Conservation (phyloP, 192 early-diverging fungal genomes). For the Entomortierella chlamydospora region DNA sequence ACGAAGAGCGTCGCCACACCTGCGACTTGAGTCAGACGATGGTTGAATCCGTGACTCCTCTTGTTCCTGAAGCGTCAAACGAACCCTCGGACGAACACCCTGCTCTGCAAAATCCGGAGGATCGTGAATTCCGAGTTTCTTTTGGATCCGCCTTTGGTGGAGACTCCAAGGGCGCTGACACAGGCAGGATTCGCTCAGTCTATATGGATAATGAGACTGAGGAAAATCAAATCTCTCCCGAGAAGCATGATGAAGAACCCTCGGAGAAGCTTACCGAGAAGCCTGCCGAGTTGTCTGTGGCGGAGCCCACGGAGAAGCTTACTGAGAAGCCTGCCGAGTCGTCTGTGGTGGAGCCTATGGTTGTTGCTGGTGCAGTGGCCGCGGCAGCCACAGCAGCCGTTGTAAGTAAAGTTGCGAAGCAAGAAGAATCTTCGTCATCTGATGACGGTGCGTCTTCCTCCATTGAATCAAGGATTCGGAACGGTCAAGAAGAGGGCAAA, state of each 20-base stretch:
- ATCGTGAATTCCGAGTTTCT: conserved; percentile 22
- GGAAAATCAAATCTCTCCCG: neutral
- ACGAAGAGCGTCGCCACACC: conserved; percentile 45
- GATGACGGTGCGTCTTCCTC: neutral
- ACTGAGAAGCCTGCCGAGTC: conserved; percentile 29
- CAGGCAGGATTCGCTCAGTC: conserved; percentile 37
- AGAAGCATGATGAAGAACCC: neutral
- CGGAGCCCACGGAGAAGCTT: conserved; percentile 4
- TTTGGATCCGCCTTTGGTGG: conserved; percentile 48
- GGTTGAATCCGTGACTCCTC: conserved; percentile 2
- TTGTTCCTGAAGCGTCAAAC: conserved; percentile 12
- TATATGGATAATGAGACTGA: conserved; percentile 4
- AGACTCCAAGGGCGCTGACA: conserved; percentile 16
- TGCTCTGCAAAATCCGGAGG: neutral
- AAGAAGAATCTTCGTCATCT: neutral
- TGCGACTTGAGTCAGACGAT: conserved; percentile 41
- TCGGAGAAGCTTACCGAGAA: conserved; percentile 18
- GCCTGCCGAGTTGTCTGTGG: conserved; percentile 22
- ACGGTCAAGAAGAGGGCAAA: neutral
- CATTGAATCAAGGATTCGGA: neutral
- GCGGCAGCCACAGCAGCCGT: conserved; percentile 3
- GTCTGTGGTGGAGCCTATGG: conserved; percentile 15
- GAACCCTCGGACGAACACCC: conserved; percentile 1
- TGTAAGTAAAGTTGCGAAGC: neutral
- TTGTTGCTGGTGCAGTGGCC: conserved; percentile 40